Conservation (phyloP, 179 eudicot species). For the Silene coronaria region DNA sequence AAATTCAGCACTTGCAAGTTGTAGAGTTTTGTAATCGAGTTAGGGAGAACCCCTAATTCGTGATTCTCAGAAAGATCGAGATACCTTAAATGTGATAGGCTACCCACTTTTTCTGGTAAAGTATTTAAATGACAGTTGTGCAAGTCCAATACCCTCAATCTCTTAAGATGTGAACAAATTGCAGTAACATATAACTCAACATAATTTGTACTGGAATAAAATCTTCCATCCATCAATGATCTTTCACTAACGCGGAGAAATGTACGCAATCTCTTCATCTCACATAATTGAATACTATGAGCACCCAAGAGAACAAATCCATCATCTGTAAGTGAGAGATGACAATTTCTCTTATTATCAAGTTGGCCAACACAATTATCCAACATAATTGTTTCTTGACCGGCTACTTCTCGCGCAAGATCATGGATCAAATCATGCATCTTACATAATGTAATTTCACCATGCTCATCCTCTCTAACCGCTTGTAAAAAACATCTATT, state of each 20-base stretch:
- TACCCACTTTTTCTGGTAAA: neutral
- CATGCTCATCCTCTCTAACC: neutral
- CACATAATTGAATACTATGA: neutral
- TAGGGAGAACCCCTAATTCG: neutral
- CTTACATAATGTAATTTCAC: neutral
- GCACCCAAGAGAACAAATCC: neutral
- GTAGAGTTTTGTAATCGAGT: neutral
- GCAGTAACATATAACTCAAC: neutral
- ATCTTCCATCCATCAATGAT: neutral
- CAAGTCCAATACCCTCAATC: neutral
- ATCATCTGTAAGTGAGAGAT: neutral
- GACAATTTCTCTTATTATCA: neutral
- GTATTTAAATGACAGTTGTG: neutral
- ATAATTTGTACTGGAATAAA: too few relatives aligned
- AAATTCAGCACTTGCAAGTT: neutral
- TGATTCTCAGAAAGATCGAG: neutral
- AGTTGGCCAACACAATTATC: neutral
- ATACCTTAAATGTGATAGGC: slow-evolving; percentile 8
- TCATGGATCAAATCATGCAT: slow-evolving; percentile 13
- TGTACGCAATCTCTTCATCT: slow-evolving; percentile 15
- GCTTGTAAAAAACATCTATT: slow-evolving; percentile 14
- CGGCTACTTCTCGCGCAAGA: neutral
- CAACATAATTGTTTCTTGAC: neutral
- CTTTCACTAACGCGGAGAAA: neutral
- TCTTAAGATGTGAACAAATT: neutral